Conservation (phyloP, 768 basidiomycete genomes). For the Baorangia bicolor region DNA sequence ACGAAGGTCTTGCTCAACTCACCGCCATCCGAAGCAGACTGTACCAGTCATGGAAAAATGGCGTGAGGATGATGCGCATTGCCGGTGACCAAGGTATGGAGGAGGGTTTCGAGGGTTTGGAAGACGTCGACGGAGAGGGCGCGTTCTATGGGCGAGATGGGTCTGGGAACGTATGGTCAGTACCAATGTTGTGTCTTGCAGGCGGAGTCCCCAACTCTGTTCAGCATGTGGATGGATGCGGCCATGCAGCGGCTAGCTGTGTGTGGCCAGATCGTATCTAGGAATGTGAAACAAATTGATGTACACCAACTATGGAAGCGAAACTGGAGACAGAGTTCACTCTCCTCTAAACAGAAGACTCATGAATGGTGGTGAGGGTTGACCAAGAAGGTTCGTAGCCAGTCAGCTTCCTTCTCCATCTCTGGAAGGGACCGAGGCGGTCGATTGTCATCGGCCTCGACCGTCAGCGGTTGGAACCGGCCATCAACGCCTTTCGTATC, state of each 20-base stretch:
- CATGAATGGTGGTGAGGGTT: not conserved
- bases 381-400: constrained; percentile 60
- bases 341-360: not conserved
- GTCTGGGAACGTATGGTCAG: constrained; percentile 10
- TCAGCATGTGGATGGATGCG: constrained; percentile 38
- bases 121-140: constrained; percentile 30
- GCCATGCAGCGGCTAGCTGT: constrained; percentile 35
- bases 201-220: constrained; percentile 27
- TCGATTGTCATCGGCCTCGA: constrained; percentile 72
- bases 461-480: constrained; percentile 43
- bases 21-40: constrained; percentile 47
- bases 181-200: constrained; percentile 41
- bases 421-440: constrained; percentile 62
- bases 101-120: constrained; percentile 36
- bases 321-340: not conserved
- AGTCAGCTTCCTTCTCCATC: constrained; percentile 77
- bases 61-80: constrained; percentile 44
- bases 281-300: not conserved
- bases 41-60: constrained; percentile 46
- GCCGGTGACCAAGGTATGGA: constrained; percentile 25
- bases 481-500: constrained; percentile 12
- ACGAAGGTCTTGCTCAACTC: constrained; percentile 54
- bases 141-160: constrained; percentile 25
- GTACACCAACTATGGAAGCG: constrained; percentile 4
- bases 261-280: constrained; percentile 37